These are phyloP conservation scores for Taphrina sp. DNA, from an alignment of 1,139 yeast genomes.

Conservation along the genomic window DNA sequence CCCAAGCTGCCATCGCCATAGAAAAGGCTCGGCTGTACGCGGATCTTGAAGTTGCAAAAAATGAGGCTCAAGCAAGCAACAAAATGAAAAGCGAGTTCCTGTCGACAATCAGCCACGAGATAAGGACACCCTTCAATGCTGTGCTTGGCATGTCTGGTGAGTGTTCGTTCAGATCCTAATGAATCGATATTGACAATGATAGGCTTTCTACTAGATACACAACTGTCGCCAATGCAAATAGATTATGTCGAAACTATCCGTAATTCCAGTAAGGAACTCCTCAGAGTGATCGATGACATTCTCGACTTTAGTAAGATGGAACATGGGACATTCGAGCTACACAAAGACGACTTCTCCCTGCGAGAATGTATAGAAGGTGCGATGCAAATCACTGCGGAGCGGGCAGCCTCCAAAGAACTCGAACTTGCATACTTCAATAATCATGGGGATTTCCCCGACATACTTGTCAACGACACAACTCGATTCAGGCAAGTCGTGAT, in stretches of 20 bases:
- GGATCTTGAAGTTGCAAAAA: conserved; percentile 42
- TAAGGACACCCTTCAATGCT: conserved; percentile 88
- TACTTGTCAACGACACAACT: conserved; percentile 83
- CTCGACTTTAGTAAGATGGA: conserved; percentile 79
- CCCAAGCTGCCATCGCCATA: conserved; percentile 38
- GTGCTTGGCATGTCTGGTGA: too few relatives aligned
- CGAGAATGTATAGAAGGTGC: conserved; percentile 33
- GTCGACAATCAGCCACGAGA: conserved; percentile 88
- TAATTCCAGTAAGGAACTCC: conserved; percentile 68
- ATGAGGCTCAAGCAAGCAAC: conserved; percentile 35
- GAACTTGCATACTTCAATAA: conserved; percentile 31
- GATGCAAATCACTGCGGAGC: conserved; percentile 29
- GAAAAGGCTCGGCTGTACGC: conserved; percentile 41
- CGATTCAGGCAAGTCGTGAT: conserved; percentile 82
- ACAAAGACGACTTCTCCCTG: conserved; percentile 62
- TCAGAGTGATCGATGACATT: conserved; percentile 76
- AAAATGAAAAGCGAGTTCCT: conserved; percentile 75
- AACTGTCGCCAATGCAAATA: conserved; percentile 70
- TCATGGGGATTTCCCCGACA: conserved; percentile 50
- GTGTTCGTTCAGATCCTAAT: too few relatives aligned
- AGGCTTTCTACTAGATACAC: conserved; percentile 78
- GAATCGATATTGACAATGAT: too few relatives aligned
- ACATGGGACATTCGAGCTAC: conserved; percentile 71
- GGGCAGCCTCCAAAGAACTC: conserved; percentile 32
- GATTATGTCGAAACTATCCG: conserved; percentile 79